phyloP scores from a whole-genome alignment of 768 basidiomycete species.

The Albatrellus ellisii region DNA sequence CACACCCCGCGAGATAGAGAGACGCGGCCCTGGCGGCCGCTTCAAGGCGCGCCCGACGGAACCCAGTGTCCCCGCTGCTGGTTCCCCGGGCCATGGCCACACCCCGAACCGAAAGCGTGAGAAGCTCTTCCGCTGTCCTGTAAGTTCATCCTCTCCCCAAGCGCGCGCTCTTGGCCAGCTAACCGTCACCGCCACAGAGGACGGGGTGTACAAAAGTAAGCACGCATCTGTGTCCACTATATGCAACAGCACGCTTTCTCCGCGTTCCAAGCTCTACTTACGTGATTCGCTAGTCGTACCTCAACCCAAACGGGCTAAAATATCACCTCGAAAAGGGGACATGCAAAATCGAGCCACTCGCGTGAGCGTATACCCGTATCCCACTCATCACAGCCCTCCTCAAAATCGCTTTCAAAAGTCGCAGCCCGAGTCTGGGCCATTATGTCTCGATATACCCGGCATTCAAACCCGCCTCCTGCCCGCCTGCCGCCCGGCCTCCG shows the following conservation, averaged over 20 bases:
- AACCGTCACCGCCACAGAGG: conserved; percentile 15
- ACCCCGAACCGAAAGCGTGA: conserved; percentile 12
- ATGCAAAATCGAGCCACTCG: conserved; percentile 29
- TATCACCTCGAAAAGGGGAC: conserved; percentile 59
- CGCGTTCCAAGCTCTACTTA: neutral
- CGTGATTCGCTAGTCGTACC: conserved; percentile 30
- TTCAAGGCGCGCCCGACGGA: conserved; percentile 11
- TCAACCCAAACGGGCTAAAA: conserved; percentile 55
- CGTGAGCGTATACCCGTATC: no score
- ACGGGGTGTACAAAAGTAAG: conserved; percentile 41
- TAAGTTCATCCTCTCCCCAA: conserved; percentile 1
- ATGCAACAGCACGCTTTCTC: conserved; percentile 3
- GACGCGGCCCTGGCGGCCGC: conserved; percentile 13
- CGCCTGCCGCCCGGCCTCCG: no score
- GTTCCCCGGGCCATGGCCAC: neutral
- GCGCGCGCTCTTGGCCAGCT: neutral
- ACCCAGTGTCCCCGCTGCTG: neutral
- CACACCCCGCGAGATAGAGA: conserved; percentile 8
- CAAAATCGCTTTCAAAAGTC: no score
- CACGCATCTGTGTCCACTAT: conserved; percentile 3
- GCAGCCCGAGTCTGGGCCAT: no score
- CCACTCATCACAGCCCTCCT: no score
- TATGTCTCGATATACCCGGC: no score
- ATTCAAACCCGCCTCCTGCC: no score
- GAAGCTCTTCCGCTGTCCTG: conserved; percentile 13